Conservation (phyloP, 768 basidiomycete genomes). For the Tricholomella constricta region DNA sequence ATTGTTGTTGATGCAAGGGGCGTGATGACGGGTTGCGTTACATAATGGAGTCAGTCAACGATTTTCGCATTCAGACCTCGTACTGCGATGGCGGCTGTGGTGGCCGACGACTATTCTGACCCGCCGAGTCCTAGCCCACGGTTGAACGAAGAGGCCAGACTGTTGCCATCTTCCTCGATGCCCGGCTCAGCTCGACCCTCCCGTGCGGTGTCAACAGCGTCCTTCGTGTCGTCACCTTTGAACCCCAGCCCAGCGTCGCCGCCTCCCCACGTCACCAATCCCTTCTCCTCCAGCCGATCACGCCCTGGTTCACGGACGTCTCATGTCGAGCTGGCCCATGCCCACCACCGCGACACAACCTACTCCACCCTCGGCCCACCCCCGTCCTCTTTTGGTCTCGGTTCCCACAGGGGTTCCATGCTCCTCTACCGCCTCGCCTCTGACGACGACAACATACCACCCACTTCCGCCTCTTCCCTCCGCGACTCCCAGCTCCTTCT, state of each 20-base stretch:
- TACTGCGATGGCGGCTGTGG: neutral
- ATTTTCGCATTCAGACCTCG: neutral
- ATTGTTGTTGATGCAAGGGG: too few species aligned
- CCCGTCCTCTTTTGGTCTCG: slow-evolving; percentile 2
- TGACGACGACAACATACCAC: slow-evolving; percentile 14
- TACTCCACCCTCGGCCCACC: slow-evolving; percentile 1
- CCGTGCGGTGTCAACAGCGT: neutral
- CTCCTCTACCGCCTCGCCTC: slow-evolving; percentile 27
- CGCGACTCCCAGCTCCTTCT: slow-evolving; percentile 10
- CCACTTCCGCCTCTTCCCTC: neutral
- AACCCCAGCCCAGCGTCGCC: slow-evolving; percentile 12
- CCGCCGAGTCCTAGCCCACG: neutral
- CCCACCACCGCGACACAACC: slow-evolving; percentile 10
- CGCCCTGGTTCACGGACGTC: slow-evolving; percentile 15
- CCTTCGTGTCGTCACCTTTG: slow-evolving; percentile 19
- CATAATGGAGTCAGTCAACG: neutral
- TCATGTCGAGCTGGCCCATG: slow-evolving; percentile 11
- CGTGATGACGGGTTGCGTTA: neutral
- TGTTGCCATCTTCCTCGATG: neutral
- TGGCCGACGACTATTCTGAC: neutral
- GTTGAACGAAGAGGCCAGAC: neutral
- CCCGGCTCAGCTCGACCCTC: neutral
- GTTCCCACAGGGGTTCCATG: slow-evolving; percentile 23
- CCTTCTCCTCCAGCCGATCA: slow-evolving; percentile 14
- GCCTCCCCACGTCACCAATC: slow-evolving; percentile 13